Evolutionary conservation across 305 asterid genomes (phyloP).

Genomic region (Fraxinus baroniana): DNA sequence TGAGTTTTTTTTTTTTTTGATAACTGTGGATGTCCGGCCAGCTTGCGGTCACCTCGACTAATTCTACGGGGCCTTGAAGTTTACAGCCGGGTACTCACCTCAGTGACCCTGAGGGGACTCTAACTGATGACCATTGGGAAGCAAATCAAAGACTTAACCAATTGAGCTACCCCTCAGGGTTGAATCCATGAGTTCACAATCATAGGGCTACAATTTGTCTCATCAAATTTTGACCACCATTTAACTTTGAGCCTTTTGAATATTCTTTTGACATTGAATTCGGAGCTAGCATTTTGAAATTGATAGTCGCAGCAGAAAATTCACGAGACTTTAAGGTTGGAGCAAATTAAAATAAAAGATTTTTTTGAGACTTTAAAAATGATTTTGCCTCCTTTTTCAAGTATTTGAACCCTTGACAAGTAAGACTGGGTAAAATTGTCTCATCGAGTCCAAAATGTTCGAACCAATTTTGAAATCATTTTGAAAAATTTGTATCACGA

Average conservation of each 20-base stretch:
- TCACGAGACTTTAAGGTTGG: not conserved
- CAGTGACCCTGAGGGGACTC: no score
- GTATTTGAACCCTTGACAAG: not conserved
- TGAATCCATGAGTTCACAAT: not conserved
- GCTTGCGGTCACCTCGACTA: no score
- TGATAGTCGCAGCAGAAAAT: not conserved
- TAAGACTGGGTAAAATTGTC: not conserved
- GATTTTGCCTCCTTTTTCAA: not conserved
- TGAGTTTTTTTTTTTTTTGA: no score
- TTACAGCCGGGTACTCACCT: no score
- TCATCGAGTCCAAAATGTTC: not conserved
- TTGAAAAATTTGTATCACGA: not conserved
- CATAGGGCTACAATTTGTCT: not conserved
- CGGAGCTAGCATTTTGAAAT: not conserved
- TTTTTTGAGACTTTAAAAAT: not conserved
- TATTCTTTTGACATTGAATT: no score
- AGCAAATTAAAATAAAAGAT: not conserved
- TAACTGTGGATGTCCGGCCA: no score
- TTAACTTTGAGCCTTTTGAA: not conserved
- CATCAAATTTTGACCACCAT: not conserved
- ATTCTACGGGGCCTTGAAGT: no score
- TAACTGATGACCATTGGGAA: no score
- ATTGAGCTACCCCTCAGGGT: no score
- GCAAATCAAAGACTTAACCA: no score
- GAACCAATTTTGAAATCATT: not conserved